Conservation (phyloP, 2,329 filamentous ascomycete species). For the Alternaria brassicicola region DNA sequence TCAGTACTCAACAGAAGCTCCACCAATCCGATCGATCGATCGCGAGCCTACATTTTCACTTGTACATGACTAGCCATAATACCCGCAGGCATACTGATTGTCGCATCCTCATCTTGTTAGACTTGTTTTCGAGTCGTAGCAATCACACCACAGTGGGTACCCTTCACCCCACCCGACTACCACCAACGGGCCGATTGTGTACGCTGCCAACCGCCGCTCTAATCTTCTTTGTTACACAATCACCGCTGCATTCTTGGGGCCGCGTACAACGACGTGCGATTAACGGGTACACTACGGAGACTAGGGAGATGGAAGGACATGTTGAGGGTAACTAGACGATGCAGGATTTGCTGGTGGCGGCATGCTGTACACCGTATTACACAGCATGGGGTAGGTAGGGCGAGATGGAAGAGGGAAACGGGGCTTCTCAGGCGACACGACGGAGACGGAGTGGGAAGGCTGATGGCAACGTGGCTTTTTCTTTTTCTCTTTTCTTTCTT, state of each 20-base stretch:
- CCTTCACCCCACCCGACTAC: neutral
- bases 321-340: neutral
- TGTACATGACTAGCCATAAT: neutral
- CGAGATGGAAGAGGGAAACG: neutral
- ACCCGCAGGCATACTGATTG: neutral
- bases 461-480: neutral
- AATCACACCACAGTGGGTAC: slow-evolving; percentile 1
- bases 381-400: neutral
- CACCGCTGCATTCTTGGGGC: neutral
- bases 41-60: neutral
- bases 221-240: neutral
- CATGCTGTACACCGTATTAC: neutral
- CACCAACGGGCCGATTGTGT: neutral
- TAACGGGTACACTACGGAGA: neutral
- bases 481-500: too few species aligned
- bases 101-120: neutral
- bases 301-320: neutral
- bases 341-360: neutral
- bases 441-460: neutral
- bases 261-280: neutral
- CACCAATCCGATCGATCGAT: neutral
- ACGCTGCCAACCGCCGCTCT: neutral
- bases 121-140: neutral
- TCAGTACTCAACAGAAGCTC: neutral
- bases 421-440: neutral